Percentiles rank a stretch among this genome's conserved stretches.
Conservation (phyloP, 2,329 filamentous ascomycete species). For the Rutstroemia sp. region DNA sequence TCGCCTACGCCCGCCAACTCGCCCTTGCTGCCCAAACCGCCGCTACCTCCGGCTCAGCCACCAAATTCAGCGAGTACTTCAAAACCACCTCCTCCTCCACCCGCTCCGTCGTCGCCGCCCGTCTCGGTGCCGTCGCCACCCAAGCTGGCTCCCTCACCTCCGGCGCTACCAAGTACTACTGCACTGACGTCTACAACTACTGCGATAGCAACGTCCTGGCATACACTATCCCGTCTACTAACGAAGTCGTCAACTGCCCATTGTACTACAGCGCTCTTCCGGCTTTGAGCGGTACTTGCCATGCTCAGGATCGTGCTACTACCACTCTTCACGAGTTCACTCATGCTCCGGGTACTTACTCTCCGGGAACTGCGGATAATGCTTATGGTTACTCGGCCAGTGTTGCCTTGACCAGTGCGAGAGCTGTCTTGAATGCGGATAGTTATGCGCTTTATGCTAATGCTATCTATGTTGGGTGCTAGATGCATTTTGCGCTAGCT, state of each 20-base stretch:
- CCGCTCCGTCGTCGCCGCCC: conserved; percentile 42
- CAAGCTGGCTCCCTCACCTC: conserved; percentile 46
- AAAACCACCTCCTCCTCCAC: conserved; percentile 43
- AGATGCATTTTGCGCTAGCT: background rate
- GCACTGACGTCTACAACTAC: conserved; percentile 46
- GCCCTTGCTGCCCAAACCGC: conserved; percentile 45
- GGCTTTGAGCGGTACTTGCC: conserved; percentile 43
- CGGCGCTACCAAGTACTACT: conserved; percentile 48
- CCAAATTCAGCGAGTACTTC: conserved; percentile 55
- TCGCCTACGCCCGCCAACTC: conserved; percentile 46
- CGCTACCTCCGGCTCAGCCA: conserved; percentile 40
- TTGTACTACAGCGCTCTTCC: conserved; percentile 50
- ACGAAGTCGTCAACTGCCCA: conserved; percentile 54
- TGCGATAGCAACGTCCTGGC: conserved; percentile 48
- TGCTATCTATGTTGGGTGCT: conserved; percentile 1
- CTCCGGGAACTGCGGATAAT: conserved; percentile 51
- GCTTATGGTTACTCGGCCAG: conserved; percentile 48
- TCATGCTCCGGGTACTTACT: conserved; percentile 46
- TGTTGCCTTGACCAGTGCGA: conserved; percentile 36
- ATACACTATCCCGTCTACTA: conserved; percentile 49
- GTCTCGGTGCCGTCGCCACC: conserved; percentile 43
- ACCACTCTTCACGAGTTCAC: conserved; percentile 61
- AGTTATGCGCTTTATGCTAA: conserved; percentile 26
- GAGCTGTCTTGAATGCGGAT: conserved; percentile 59
- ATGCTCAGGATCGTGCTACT: conserved; percentile 57